Percentiles rank a stretch among this genome's conserved stretches.
Evolutionary conservation across 2,329 filamentous ascomycete species (phyloP).

Genomic region (Ophiocordyceps camponoti-rufipedis): DNA sequence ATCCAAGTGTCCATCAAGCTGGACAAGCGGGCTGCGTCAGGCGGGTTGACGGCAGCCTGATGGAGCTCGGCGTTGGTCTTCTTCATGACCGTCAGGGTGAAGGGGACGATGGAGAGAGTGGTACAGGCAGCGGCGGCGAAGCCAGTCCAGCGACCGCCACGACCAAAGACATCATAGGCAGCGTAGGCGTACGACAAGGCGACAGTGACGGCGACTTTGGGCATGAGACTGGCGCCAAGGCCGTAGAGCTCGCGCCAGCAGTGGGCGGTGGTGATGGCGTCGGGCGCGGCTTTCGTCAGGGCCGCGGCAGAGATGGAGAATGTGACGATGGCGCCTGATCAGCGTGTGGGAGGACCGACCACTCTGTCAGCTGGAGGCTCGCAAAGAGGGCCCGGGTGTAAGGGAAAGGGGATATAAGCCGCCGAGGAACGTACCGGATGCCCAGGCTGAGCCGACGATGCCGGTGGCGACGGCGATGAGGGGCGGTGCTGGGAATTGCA

Average conservation of each 20-base stretch:
- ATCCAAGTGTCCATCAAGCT: slow-evolving; percentile 7
- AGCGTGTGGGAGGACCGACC: background rate
- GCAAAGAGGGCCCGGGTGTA: background rate
- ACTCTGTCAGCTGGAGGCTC: background rate
- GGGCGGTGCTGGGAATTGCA: slow-evolving; percentile 10
- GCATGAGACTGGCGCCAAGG: slow-evolving; percentile 18
- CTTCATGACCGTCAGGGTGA: slow-evolving; percentile 18
- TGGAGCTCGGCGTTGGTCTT: slow-evolving; percentile 16
- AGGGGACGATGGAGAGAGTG: slow-evolving; percentile 20
- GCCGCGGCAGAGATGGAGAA: slow-evolving; percentile 18
- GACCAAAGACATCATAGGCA: slow-evolving; percentile 13
- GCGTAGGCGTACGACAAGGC: slow-evolving; percentile 17
- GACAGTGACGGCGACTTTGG: slow-evolving; percentile 14
- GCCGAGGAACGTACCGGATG: slow-evolving; percentile 11
- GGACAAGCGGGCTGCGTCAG: slow-evolving; percentile 4
- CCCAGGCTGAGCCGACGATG: slow-evolving; percentile 18
- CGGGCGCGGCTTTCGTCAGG: slow-evolving; percentile 10
- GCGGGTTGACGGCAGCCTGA: slow-evolving; percentile 4
- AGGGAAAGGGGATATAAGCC: background rate
- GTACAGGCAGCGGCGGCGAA: slow-evolving; percentile 14
- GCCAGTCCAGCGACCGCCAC: slow-evolving; percentile 14
- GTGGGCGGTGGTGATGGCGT: slow-evolving; percentile 12
- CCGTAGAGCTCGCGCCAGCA: slow-evolving; percentile 20
- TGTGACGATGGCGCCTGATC: slow-evolving; percentile 16
- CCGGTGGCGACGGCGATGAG: slow-evolving; percentile 18